These are phyloP conservation scores for Gillenia trifoliata DNA, from an alignment of 306 rosid genomes.

Conservation along the genomic window DNA sequence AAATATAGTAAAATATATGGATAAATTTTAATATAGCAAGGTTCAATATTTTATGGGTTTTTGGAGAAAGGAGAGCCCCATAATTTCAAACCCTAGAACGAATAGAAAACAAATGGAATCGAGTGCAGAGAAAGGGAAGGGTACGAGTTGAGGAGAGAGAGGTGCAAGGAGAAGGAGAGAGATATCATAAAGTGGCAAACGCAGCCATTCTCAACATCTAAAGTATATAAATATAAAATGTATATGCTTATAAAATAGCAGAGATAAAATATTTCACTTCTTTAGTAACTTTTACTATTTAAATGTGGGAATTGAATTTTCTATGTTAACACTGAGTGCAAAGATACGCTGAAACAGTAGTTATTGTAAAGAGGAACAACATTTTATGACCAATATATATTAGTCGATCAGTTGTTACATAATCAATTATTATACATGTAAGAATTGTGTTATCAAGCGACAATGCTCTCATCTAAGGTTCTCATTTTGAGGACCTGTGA, in stretches of 20 bases:
- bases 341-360: background rate
- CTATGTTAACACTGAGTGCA: background rate
- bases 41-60: constrained; percentile 18
- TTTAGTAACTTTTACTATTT: background rate
- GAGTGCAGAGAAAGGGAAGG: constrained; percentile 23
- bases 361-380: background rate
- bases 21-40: constrained; percentile 20
- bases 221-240: constrained; percentile 3
- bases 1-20: constrained; percentile 17
- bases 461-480: no score
- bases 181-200: constrained; percentile 16
- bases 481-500: no score
- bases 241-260: background rate
- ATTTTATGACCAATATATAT: background rate
- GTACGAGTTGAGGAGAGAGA: background rate
- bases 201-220: constrained; percentile 24
- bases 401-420: background rate
- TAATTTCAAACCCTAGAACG: constrained; percentile 33
- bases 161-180: constrained; percentile 3
- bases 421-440: background rate
- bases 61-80: constrained; percentile 15
- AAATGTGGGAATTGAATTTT: background rate
- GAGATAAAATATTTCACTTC: background rate
- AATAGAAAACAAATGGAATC: constrained; percentile 34
- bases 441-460: background rate